Evolutionary conservation across 352 stramenopile species (phyloP), one percentile per base, ranked within the genome.

Genomic region (Pythium phragmiticola): DNA sequence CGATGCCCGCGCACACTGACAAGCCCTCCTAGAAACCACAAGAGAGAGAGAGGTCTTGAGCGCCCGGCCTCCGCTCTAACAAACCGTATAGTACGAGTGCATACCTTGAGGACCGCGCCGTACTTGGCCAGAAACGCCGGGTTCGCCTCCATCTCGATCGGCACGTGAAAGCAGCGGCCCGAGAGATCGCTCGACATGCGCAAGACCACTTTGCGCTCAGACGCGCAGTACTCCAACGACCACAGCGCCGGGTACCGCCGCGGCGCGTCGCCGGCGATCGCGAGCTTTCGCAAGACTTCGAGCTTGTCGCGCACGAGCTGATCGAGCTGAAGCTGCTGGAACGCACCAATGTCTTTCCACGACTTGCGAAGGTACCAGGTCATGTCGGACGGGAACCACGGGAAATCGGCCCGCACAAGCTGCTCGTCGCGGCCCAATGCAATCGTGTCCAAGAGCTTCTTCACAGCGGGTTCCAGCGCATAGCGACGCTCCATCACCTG

Each of bases 131-230:
- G 42, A 12, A 72, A 59, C 28, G n/a, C 4, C 4, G 58, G 37
- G 0, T 46, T 36, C 0, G 63, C 57, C 2, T 64, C 59, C 17
- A 72, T 72, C 23, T 72, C 59, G 9, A 72, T 72, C 11, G 65
- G 65, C 23, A 49, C 39, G 41, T 72, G 65, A 54, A 52, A 72
- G 54, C 65, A 72, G 21, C 45, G 26, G 5, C 65, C 65, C 2
- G 65, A 72, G 0, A 72, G 37, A 45, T 72, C 65, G 19, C 65
- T 72, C 33, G 55, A 60, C 14, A 72, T 49, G 11, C 37, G 36
- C 12, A 72, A 7, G 0, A 57, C 47, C 7, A 65, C 19, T 37
- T 64, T 67, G 9, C 43, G 37, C 17, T 66, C 21, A 4, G 39
- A 7, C 9, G 30, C 30, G 7, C 26, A 3, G n/a, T 55, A 56